Evolutionary conservation across 1,284 basidiomycete genomes (phyloP), one percentile per base, ranked within the genome.

Genomic region (Puccinia horiana): DNA sequence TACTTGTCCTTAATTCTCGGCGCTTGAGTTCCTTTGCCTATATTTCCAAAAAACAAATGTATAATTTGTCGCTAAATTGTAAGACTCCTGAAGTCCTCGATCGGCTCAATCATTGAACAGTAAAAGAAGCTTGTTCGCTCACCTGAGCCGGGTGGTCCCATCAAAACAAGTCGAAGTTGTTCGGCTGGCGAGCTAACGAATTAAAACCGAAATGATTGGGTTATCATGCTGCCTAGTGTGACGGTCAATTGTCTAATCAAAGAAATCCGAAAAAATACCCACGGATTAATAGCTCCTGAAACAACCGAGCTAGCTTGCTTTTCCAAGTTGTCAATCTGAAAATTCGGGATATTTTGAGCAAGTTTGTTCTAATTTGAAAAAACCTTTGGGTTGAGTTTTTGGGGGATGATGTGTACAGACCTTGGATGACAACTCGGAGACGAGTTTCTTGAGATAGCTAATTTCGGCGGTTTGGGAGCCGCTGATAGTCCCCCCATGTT

Each of bases 111-210:
- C n/a, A n/a, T n/a, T n/a, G 35, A 29, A 32, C 23, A 63, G 5
- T n/a, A 29, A 6, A 63, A 12, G 29, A n/a, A 58, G 6, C 11
- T 16, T 4, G 8, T 40, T 37, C 23, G 89, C 92, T 84, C 85
- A 94, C 96, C 96, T 85, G 96, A 94, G 86, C 96, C 96, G 72
- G 96, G 96, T 84, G 96, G 96, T 83, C 96, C 96, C 86, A 99
- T 90, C 84, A 99, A 90, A 86, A 99, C 70, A 32, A 81, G 56
- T 20, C 79, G 79, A 47, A 81, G 70, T 42, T 81, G 79, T 58
- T 81, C 79, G 16, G 79, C 70, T 23, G 79, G 79, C 26, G 69
- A 61, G 12, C 79, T 81, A 49, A 49, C 12, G 40, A 35, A 20
- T 1, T n/a, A 44, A 29, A 18, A n/a, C 12, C 35, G 20, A 77